Evolutionary conservation across 1,284 basidiomycete species (phyloP).

Genomic region (Ceratobasidium papillatum): DNA sequence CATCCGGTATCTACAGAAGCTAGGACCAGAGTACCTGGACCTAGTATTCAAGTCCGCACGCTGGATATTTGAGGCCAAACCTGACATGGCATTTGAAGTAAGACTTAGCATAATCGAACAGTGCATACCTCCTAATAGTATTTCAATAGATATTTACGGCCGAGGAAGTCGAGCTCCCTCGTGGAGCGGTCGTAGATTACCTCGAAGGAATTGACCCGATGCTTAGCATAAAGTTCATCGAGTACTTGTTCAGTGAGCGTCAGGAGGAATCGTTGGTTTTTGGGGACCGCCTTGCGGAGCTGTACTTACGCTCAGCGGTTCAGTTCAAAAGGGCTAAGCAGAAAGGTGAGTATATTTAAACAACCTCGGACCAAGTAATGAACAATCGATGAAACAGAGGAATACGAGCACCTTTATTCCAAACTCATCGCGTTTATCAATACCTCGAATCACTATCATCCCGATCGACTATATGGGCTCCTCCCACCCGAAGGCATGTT

Average conservation of each 20-base stretch:
- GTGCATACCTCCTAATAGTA: background rate
- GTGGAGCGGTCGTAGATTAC: constrained; percentile 75
- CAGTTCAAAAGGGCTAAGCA: constrained; percentile 57
- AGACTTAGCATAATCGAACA: constrained; percentile 31
- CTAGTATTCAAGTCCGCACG: constrained; percentile 81
- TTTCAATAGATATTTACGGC: constrained; percentile 86
- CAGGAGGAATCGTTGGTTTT: constrained; percentile 73
- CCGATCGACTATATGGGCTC: constrained; percentile 80
- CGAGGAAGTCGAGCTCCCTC: constrained; percentile 91
- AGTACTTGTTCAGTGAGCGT: constrained; percentile 81
- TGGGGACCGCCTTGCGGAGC: constrained; percentile 88
- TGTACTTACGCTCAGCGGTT: constrained; percentile 78
- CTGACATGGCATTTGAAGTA: constrained; percentile 79
- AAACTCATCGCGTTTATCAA: constrained; percentile 84
- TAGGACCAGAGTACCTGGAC: constrained; percentile 81
- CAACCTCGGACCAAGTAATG: background rate
- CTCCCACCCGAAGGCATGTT: constrained; percentile 76
- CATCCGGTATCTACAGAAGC: constrained; percentile 89
- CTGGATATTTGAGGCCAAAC: constrained; percentile 85
- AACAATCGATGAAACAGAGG: constrained; percentile 51
- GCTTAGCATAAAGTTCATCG: constrained; percentile 84
- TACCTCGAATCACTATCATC: constrained; percentile 73
- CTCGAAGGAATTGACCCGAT: constrained; percentile 74
- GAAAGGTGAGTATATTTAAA: constrained; percentile 61
- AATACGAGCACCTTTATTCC: constrained; percentile 61